These are phyloP conservation scores for Agrocybe pediades DNA, from an alignment of 768 basidiomycete species.

Conservation along the genomic window DNA sequence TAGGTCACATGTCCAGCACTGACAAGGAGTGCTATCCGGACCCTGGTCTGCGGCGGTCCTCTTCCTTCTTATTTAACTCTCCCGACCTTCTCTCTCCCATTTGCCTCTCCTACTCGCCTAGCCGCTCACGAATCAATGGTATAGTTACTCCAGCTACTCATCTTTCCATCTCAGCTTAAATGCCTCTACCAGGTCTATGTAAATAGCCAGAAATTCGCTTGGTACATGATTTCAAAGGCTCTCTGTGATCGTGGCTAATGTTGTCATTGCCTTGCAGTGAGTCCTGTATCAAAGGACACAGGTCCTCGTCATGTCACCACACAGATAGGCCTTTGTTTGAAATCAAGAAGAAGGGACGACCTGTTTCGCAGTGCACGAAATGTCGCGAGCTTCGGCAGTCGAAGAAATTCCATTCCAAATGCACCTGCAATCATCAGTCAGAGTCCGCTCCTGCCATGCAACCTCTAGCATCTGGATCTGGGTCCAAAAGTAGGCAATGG, in stretches of 20 bases:
- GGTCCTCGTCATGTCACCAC: slow-evolving; percentile 87
- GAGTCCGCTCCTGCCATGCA: slow-evolving; percentile 32
- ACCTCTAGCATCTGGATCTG: slow-evolving; percentile 34
- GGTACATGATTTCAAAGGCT: slow-evolving; percentile 42
- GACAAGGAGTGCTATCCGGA: not conserved
- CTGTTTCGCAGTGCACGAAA: slow-evolving; percentile 85
- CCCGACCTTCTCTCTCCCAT: not conserved
- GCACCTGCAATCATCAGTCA: slow-evolving; percentile 59
- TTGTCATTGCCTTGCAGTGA: slow-evolving; percentile 49
- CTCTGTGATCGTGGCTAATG: not conserved
- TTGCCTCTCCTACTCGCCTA: not conserved
- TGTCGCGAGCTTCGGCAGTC: slow-evolving; percentile 84
- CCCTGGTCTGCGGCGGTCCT: slow-evolving; percentile 4
- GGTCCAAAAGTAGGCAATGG: slow-evolving; percentile 40
- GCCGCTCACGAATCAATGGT: slow-evolving; percentile 16
- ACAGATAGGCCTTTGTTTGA: slow-evolving; percentile 89
- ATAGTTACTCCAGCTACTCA: not conserved
- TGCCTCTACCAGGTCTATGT: slow-evolving; percentile 57
- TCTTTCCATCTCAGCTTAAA: not conserved
- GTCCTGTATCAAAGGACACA: slow-evolving; percentile 94
- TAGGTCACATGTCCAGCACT: slow-evolving; percentile 16
- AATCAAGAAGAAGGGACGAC: slow-evolving; percentile 91
- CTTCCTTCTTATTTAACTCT: not conserved
- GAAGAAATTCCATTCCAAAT: slow-evolving; percentile 81
- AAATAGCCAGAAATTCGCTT: slow-evolving; percentile 76